Evolutionary conservation across 768 basidiomycete genomes (phyloP).

Genomic region (Amanita muscaria): DNA sequence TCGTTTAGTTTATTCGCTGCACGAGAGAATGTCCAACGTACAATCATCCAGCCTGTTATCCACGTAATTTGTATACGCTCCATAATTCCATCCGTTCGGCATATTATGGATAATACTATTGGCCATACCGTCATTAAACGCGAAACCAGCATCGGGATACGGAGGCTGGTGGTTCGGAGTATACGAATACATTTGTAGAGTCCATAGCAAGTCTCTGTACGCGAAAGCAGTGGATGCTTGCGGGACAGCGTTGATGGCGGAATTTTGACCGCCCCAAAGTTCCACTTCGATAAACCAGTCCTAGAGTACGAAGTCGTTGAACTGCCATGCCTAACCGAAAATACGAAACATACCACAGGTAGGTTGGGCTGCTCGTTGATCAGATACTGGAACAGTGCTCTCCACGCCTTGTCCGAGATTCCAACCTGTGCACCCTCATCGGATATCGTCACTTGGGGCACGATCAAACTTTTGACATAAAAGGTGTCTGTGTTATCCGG

Average conservation of each 20-base stretch:
- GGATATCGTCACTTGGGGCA: not conserved
- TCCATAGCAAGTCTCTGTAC: constrained; percentile 24
- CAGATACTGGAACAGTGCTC: no score
- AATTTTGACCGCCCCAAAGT: constrained; percentile 24
- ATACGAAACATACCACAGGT: no score
- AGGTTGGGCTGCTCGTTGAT: no score
- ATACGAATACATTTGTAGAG: constrained; percentile 29
- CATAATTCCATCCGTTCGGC: constrained; percentile 22
- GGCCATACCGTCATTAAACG: constrained; percentile 28
- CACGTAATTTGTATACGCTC: constrained; percentile 7
- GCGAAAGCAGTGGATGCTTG: constrained; percentile 24
- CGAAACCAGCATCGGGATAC: constrained; percentile 25
- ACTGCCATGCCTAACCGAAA: not conserved
- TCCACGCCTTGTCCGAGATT: no score
- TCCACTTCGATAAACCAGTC: constrained; percentile 23
- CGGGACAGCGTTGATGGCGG: constrained; percentile 23
- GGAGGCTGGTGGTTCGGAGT: constrained; percentile 17
- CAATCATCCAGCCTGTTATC: not conserved
- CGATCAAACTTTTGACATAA: not conserved
- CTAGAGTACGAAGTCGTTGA: constrained; percentile 3
- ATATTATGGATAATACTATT: constrained; percentile 19
- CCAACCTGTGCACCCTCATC: not conserved
- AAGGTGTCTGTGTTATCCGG: not conserved
- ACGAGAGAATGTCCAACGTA: not conserved
- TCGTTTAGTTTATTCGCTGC: not conserved